These are phyloP conservation scores for Neobulgaria alba DNA, from an alignment of 2,329 filamentous ascomycete species.

Conservation along the genomic window DNA sequence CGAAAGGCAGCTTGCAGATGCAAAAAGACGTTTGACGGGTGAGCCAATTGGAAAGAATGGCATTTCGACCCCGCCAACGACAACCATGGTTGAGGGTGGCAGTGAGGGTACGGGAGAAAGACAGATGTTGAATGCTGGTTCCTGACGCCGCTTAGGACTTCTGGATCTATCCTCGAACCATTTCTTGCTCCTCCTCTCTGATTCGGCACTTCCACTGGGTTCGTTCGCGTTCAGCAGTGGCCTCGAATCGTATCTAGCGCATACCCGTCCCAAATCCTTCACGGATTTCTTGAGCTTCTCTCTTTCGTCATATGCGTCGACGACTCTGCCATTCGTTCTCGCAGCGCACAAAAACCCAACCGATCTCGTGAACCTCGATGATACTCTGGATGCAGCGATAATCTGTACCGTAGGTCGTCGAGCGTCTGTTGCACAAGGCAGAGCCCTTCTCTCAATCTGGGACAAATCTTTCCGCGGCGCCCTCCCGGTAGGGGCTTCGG, in stretches of 20 bases:
- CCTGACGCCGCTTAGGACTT: slow-evolving; percentile 14
- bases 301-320: slow-evolving; percentile 60
- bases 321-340: slow-evolving; percentile 66
- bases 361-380: slow-evolving; percentile 53
- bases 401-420: slow-evolving; percentile 72
- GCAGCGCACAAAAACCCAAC: slow-evolving; percentile 51
- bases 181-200: slow-evolving; percentile 67
- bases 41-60: slow-evolving; percentile 9
- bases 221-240: slow-evolving; percentile 84
- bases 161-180: slow-evolving; percentile 36
- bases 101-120: slow-evolving; percentile 13
- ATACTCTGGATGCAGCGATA: slow-evolving; percentile 66
- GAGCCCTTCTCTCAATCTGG: slow-evolving; percentile 68
- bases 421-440: slow-evolving; percentile 66
- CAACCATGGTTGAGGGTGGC: slow-evolving; percentile 16
- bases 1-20: slow-evolving; percentile 37
- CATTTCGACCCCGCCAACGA: slow-evolving; percentile 17
- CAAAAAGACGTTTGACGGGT: slow-evolving; percentile 36
- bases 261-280: slow-evolving; percentile 47
- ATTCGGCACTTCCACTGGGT: slow-evolving; percentile 73
- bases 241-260: slow-evolving; percentile 73
- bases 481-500: slow-evolving; percentile 22
- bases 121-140: background rate
- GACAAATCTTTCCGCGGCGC: slow-evolving; percentile 54
- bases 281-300: slow-evolving; percentile 61